These are phyloP conservation scores for Cutaneotrichosporon arboriforme DNA, from an alignment of 1,284 basidiomycete genomes.

Conservation along the genomic window DNA sequence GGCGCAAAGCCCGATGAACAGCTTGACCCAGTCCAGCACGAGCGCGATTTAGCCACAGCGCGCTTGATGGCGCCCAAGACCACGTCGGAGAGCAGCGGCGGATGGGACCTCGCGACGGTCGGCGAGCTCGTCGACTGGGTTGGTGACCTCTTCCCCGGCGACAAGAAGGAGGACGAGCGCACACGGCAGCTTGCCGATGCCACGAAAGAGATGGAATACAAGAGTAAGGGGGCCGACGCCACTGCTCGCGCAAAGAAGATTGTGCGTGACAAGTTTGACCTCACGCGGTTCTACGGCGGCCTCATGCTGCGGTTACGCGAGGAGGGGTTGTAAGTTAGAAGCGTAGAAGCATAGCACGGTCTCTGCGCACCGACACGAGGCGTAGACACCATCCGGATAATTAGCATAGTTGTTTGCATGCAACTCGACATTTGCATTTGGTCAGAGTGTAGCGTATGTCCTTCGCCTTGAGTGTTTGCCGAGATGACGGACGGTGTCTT, in stretches of 20 bases:
- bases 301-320: slow-evolving; percentile 47
- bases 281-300: slow-evolving; percentile 48
- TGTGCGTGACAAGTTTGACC: slow-evolving; percentile 45
- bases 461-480: too few species aligned
- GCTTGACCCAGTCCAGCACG: slow-evolving; percentile 13
- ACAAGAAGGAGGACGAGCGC: slow-evolving; percentile 22
- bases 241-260: slow-evolving; percentile 25
- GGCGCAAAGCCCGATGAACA: slow-evolving; percentile 8
- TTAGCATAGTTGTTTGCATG: too few species aligned
- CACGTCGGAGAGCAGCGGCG: neutral
- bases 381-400: too few species aligned
- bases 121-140: slow-evolving; percentile 49
- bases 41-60: slow-evolving; percentile 16
- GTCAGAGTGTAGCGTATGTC: too few species aligned
- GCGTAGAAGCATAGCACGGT: slow-evolving; percentile 1
- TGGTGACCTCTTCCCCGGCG: slow-evolving; percentile 39
- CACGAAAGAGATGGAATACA: slow-evolving; percentile 31
- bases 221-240: slow-evolving; percentile 18
- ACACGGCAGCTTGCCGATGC: slow-evolving; percentile 43
- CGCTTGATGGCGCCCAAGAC: slow-evolving; percentile 12
- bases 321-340: slow-evolving; percentile 37
- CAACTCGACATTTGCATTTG: too few species aligned
- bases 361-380: too few species aligned
- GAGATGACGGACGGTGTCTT: too few species aligned
- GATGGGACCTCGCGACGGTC: slow-evolving; percentile 44